Evolutionary conservation across 768 basidiomycete genomes (phyloP), one percentile per base, ranked within the genome.

Genomic region (Boletus tylopilopsis): DNA sequence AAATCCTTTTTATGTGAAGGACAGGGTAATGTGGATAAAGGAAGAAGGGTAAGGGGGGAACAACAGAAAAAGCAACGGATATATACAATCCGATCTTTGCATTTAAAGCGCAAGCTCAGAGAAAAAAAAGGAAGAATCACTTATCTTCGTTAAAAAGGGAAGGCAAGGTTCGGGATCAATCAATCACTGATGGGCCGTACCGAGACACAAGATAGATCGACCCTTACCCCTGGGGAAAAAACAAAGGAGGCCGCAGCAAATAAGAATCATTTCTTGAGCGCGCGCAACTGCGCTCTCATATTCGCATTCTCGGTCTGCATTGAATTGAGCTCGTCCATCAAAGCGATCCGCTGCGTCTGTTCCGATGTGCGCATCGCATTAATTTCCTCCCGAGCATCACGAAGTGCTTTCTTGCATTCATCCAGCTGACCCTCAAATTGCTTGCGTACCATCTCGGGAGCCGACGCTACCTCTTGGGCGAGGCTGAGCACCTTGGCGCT

Each of bases 281-380:
- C 76, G 44, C 89, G 76, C 57, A 93, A 59, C 66, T 92, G 90
- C 27, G 82, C 79, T 37, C 86, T 77, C 51, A 93, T 63, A 33
- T 66, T 80, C 34, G 71, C 75, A 60, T 93, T 92, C 70, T 92
- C 89, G 48, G 78, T 84, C 71, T 92, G 89, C 70, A 86, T 77
- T 44, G 78, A 74, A 64, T 90, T 93, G 59, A 95, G 76, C 71
- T 95, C 92, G 61, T 96, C 93, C 36, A 99, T 74, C 47, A 99
- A 64, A 27, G 86, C 85, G 47, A 91, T 82, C 55, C 86, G 76
- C 71, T 94, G 93, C 9, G 75, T 78, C 69, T 92, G 87, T 61
- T 94, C 90, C 15, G 82, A 80, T 56, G 70, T 74, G 35, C 74
- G 76, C 77, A 87, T 81, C 33, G 72, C 77, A 16, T 85, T 77